Evolutionary conservation across 176 grass and related monocot genomes (phyloP).

Genomic region (Aechmea fasciata): DNA sequence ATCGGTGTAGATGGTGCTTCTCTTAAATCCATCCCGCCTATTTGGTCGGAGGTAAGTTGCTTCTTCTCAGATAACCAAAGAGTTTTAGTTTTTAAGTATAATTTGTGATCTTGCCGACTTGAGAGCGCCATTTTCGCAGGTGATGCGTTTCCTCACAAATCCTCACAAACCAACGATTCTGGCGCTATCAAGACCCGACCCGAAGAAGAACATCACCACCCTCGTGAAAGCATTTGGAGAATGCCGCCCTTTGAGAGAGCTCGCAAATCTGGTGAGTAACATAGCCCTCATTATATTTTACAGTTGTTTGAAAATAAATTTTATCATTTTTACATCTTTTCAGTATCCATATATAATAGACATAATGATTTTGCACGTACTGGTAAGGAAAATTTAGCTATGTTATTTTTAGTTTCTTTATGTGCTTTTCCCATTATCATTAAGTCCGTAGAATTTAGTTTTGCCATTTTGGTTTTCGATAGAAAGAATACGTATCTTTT

Average conservation of each 20-base stretch:
- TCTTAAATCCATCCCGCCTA: slow-evolving; percentile 58
- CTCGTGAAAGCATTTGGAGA: slow-evolving; percentile 92
- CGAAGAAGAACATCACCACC: slow-evolving; percentile 95
- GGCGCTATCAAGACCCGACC: slow-evolving; percentile 80
- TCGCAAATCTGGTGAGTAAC: slow-evolving; percentile 84
- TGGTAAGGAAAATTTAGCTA: neutral
- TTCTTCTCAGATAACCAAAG: slow-evolving; percentile 5
- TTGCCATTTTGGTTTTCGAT: neutral
- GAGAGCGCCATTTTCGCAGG: slow-evolving; percentile 27
- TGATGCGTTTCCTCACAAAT: slow-evolving; percentile 80
- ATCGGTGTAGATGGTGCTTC: slow-evolving; percentile 45
- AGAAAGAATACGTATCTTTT: no score
- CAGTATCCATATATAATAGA: neutral
- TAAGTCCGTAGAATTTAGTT: neutral
- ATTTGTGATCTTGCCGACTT: neutral
- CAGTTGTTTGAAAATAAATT: no score
- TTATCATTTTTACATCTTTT: neutral
- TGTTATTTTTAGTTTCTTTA: neutral
- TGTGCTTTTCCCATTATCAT: neutral
- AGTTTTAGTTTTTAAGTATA: neutral
- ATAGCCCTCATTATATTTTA: neutral
- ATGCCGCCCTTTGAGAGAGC: slow-evolving; percentile 75
- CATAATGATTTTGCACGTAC: neutral
- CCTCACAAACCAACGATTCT: slow-evolving; percentile 98
- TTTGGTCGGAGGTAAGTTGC: slow-evolving; percentile 75